Percentiles rank a stretch among this genome's conserved stretches.
Evolutionary conservation across 2,329 filamentous ascomycete genomes (phyloP).

Genomic region (Pezicula carpinea): DNA sequence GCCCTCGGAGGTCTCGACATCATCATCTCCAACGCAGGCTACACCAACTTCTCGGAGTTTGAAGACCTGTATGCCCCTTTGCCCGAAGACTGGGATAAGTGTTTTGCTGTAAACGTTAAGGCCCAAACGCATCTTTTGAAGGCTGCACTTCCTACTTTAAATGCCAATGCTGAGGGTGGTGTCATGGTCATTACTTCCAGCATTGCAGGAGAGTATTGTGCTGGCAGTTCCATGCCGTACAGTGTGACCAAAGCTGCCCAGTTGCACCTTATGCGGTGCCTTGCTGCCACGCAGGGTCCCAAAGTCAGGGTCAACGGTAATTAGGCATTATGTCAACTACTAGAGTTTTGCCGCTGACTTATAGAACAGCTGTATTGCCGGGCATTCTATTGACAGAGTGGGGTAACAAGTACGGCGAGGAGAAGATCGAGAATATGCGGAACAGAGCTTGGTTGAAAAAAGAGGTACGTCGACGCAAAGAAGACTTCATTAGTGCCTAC

Average conservation of each 20-base stretch:
- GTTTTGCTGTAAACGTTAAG: slow-evolving; percentile 60
- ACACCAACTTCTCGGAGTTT: slow-evolving; percentile 25
- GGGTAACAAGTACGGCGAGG: slow-evolving; percentile 49
- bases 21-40: slow-evolving; percentile 56
- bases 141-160: slow-evolving; percentile 53
- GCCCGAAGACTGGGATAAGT: slow-evolving; percentile 29
- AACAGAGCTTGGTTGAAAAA: slow-evolving; percentile 50
- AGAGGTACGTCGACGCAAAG: slow-evolving; percentile 35
- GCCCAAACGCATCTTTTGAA: slow-evolving; percentile 48
- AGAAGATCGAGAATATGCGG: slow-evolving; percentile 43
- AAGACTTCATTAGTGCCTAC: background rate
- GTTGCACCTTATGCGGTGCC: slow-evolving; percentile 60
- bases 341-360: background rate
- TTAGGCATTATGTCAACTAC: background rate
- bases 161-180: slow-evolving; percentile 57
- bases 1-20: slow-evolving; percentile 59
- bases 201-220: slow-evolving; percentile 42
- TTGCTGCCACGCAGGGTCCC: slow-evolving; percentile 56
- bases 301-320: slow-evolving; percentile 55
- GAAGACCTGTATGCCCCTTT: slow-evolving; percentile 18
- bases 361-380: background rate
- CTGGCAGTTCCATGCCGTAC: slow-evolving; percentile 16
- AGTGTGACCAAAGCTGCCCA: slow-evolving; percentile 41
- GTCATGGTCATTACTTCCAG: slow-evolving; percentile 60
- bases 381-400: slow-evolving; percentile 12